These are phyloP conservation scores for Paecilomyces sp. DNA, from an alignment of 2,329 filamentous ascomycete species.

Conservation along the genomic window DNA sequence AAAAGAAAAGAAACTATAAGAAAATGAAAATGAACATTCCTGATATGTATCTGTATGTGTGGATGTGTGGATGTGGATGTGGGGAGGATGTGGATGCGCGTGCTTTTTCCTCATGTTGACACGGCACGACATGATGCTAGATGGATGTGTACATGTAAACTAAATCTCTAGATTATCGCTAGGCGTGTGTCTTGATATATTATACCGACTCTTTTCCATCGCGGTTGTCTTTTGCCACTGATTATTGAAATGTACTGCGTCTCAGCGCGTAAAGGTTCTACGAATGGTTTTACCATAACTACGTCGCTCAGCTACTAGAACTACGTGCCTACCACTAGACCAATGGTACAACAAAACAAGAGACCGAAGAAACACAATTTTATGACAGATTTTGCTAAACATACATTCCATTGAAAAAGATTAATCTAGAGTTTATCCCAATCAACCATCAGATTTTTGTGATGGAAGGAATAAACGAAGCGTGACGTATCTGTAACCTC, in stretches of 20 bases:
- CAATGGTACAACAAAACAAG: too few relatives aligned
- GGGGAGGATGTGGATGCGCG: too few relatives aligned
- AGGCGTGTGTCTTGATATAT: neutral
- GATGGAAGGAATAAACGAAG: neutral
- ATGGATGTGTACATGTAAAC: neutral
- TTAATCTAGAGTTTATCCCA: neutral
- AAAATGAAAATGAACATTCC: neutral
- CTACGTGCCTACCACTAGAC: too few relatives aligned
- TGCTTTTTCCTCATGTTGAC: too few relatives aligned
- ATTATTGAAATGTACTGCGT: too few relatives aligned
- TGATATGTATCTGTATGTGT: neutral
- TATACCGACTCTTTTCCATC: neutral
- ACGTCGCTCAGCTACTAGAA: too few relatives aligned
- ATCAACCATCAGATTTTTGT: neutral
- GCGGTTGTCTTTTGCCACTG: neutral
- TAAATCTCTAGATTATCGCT: neutral
- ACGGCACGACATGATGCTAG: neutral
- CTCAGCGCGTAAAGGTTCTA: too few relatives aligned
- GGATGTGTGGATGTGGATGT: too few relatives aligned
- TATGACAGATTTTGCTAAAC: too few relatives aligned
- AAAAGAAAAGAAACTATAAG: neutral
- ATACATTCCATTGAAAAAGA: too few relatives aligned
- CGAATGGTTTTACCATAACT: too few relatives aligned
- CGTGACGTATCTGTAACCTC: neutral
- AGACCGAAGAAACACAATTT: too few relatives aligned